A percentile compares a stretch with the other conserved stretches of the same genome.
phyloP scores from a whole-genome alignment of 768 basidiomycete species.

The Dioszegia aurantiaca region DNA sequence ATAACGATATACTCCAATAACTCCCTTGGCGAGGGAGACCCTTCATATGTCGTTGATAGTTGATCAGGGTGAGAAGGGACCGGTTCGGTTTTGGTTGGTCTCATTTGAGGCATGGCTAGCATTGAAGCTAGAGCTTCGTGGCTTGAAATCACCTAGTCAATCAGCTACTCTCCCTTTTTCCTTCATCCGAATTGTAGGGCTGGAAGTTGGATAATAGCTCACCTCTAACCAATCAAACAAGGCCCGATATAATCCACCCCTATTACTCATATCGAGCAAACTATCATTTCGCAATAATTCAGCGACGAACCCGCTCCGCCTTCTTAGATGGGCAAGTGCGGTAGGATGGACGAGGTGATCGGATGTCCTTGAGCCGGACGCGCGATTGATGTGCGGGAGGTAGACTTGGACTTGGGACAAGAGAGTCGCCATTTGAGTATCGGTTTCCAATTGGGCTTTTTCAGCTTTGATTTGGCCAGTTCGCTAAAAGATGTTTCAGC shows the following conservation, averaged over 20 bases:
- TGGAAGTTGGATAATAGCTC: conserved; percentile 18
- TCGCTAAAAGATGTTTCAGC: conserved; percentile 57
- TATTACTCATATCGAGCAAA: conserved; percentile 88
- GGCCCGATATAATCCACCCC: conserved; percentile 78
- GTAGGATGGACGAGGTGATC: conserved; percentile 74
- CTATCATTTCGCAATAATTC: conserved; percentile 87
- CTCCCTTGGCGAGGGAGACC: conserved; percentile 84
- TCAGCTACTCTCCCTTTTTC: conserved; percentile 12
- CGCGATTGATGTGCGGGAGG: conserved; percentile 74
- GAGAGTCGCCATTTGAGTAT: conserved; percentile 68
- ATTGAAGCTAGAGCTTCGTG: conserved; percentile 90
- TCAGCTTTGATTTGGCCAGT: conserved; percentile 77
- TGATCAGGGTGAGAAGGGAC: conserved; percentile 8
- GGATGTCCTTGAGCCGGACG: conserved; percentile 72
- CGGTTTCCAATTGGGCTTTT: conserved; percentile 68
- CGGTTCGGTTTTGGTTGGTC: conserved; percentile 43
- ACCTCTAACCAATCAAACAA: conserved; percentile 91
- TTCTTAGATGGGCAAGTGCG: conserved; percentile 80
- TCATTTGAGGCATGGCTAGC: conserved; percentile 85
- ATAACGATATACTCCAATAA: conserved; percentile 86
- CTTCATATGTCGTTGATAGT: conserved; percentile 71
- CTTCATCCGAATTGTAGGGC: no score
- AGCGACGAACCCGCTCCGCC: conserved; percentile 85
- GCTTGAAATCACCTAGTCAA: conserved; percentile 74
- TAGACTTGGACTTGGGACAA: conserved; percentile 73